Conservation (phyloP, 2,329 filamentous ascomycete species). For the Daldinia sp. region DNA sequence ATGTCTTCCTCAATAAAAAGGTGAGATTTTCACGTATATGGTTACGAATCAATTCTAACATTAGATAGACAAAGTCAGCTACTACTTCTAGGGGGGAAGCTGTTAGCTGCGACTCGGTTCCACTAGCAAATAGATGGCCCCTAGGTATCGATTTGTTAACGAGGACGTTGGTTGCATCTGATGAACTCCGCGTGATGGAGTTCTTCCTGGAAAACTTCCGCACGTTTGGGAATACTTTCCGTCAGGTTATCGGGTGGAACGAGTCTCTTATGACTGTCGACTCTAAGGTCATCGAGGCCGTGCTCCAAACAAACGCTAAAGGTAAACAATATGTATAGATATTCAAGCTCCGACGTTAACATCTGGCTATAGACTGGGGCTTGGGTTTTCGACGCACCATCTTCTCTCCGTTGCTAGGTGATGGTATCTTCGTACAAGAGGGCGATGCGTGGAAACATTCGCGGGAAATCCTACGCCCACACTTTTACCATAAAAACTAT, state of each 20-base stretch:
- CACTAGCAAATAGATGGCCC: slow-evolving; percentile 23
- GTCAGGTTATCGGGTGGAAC: slow-evolving; percentile 19
- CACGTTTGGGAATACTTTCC: slow-evolving; percentile 25
- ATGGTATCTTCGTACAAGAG: slow-evolving; percentile 50
- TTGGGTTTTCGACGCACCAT: slow-evolving; percentile 39
- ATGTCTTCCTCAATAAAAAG: background rate
- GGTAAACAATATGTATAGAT: slow-evolving; percentile 15
- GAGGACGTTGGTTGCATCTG: slow-evolving; percentile 20
- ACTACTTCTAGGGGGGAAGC: background rate
- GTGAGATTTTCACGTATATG: background rate
- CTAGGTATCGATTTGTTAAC: slow-evolving; percentile 23
- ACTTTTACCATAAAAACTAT: slow-evolving; percentile 42
- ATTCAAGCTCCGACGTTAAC: background rate
- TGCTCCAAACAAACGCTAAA: slow-evolving; percentile 35
- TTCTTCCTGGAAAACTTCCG: slow-evolving; percentile 33
- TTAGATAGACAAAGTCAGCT: background rate
- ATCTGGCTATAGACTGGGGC: slow-evolving; percentile 36
- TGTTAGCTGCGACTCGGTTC: slow-evolving; percentile 8
- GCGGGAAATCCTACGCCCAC: slow-evolving; percentile 47
- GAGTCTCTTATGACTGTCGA: slow-evolving; percentile 37
- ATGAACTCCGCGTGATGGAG: slow-evolving; percentile 24
- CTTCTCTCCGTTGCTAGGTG: slow-evolving; percentile 47
- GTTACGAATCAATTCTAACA: background rate
- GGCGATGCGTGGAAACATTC: slow-evolving; percentile 48
- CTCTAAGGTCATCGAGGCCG: slow-evolving; percentile 37